Evolutionary conservation across 345 rosid species (phyloP).

Genomic region (Bruguiera parviflora): DNA sequence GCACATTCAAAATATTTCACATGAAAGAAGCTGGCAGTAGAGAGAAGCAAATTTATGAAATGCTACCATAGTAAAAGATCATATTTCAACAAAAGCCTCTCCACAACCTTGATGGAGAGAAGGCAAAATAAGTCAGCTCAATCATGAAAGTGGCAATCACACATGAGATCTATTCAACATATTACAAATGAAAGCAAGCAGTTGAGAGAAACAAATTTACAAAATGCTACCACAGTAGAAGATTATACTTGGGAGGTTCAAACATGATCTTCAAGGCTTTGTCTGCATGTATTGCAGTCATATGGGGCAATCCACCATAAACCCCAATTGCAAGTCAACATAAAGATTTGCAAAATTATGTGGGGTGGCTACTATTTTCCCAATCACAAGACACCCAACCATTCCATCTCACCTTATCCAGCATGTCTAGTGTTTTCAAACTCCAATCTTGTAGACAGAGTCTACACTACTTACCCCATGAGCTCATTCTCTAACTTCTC

Average conservation of each 20-base stretch:
- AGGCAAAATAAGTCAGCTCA: background rate
- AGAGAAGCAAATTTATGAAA: background rate
- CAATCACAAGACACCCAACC: too few species aligned
- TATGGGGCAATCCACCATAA: too few species aligned
- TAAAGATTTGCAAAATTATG: too few species aligned
- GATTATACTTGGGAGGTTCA: background rate
- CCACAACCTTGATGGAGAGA: background rate
- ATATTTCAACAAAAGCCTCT: background rate
- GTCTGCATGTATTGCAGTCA: too few species aligned
- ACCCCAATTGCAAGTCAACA: too few species aligned
- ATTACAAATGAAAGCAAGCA: background rate
- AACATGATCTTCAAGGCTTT: too few species aligned
- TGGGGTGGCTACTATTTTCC: too few species aligned
- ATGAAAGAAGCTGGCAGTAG: background rate
- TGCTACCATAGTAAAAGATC: background rate
- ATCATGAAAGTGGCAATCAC: background rate
- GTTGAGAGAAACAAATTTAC: background rate
- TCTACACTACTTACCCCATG: background rate
- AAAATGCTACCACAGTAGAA: background rate
- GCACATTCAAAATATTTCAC: background rate
- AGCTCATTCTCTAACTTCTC: background rate
- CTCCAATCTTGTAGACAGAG: background rate
- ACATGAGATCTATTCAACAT: background rate
- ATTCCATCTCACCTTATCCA: background rate
- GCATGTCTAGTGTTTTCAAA: background rate